Evolutionary conservation across 1,139 yeast genomes (phyloP).

Genomic region (Diutina pseudorugosa): DNA sequence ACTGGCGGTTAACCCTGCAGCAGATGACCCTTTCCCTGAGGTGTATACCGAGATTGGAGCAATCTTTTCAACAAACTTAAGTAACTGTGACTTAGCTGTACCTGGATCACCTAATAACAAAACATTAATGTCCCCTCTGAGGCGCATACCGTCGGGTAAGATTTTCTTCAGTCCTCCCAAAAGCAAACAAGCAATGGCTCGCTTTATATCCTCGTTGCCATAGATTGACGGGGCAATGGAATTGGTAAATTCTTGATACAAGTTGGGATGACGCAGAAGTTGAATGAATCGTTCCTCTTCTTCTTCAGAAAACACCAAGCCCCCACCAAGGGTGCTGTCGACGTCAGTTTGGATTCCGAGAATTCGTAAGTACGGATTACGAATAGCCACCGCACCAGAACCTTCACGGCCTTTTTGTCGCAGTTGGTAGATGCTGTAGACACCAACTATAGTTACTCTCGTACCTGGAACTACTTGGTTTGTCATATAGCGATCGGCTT

Average conservation of each 20-base stretch:
- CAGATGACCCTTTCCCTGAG: slow-evolving; percentile 98
- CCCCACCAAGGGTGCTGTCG: slow-evolving; percentile 53
- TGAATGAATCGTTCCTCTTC: slow-evolving; percentile 87
- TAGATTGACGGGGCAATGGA: slow-evolving; percentile 96
- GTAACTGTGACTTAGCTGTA: slow-evolving; percentile 92
- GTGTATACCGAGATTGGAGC: slow-evolving; percentile 94
- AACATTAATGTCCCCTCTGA: slow-evolving; percentile 95
- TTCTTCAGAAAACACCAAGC: slow-evolving; percentile 70
- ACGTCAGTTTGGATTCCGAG: slow-evolving; percentile 79
- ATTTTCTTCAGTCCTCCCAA: slow-evolving; percentile 93
- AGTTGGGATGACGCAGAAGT: slow-evolving; percentile 69
- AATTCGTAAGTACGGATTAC: slow-evolving; percentile 84
- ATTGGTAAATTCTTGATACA: slow-evolving; percentile 73
- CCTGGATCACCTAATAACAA: slow-evolving; percentile 95
- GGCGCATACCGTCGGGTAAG: slow-evolving; percentile 90
- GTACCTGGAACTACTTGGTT: slow-evolving; percentile 93
- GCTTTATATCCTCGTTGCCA: slow-evolving; percentile 87
- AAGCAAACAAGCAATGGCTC: slow-evolving; percentile 81
- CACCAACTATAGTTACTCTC: slow-evolving; percentile 82
- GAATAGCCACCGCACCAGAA: slow-evolving; percentile 59
- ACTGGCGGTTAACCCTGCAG: slow-evolving; percentile 97
- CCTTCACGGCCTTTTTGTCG: slow-evolving; percentile 27
- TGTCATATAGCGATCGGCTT: slow-evolving; percentile 82
- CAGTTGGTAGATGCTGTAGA: slow-evolving; percentile 77
- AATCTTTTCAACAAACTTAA: slow-evolving; percentile 89